Evolutionary conservation across 2,329 filamentous ascomycete species (phyloP).

Genomic region (Hypoxylon sp.): DNA sequence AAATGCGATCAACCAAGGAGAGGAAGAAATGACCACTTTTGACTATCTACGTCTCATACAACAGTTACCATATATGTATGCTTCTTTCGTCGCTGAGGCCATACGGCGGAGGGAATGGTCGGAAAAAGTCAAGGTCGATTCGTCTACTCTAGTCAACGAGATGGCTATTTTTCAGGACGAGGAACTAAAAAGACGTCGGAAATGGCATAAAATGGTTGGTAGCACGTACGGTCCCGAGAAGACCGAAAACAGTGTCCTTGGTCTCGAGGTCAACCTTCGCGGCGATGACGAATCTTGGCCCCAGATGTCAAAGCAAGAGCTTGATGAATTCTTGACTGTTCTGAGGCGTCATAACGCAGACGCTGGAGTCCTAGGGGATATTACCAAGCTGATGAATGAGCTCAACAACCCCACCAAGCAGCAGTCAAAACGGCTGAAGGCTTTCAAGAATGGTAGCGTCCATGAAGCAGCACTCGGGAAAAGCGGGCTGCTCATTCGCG

Average conservation of each 20-base stretch:
- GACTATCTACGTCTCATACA: slow-evolving; percentile 85
- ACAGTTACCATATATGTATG: slow-evolving; percentile 89
- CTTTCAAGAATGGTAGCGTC: slow-evolving; percentile 96
- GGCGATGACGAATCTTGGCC: slow-evolving; percentile 89
- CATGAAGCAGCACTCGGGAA: slow-evolving; percentile 91
- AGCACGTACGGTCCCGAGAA: slow-evolving; percentile 78
- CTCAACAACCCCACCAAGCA: slow-evolving; percentile 87
- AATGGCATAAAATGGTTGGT: slow-evolving; percentile 90
- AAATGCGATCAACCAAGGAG: slow-evolving; percentile 77
- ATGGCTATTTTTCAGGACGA: slow-evolving; percentile 94
- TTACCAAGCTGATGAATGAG: slow-evolving; percentile 83
- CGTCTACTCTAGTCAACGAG: slow-evolving; percentile 89
- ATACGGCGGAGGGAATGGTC: slow-evolving; percentile 90
- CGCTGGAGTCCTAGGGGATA: slow-evolving; percentile 76
- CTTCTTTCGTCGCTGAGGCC: slow-evolving; percentile 88
- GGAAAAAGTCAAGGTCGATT: slow-evolving; percentile 90
- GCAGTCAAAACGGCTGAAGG: slow-evolving; percentile 87
- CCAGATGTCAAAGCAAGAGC: slow-evolving; percentile 78
- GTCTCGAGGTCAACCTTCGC: slow-evolving; percentile 87
- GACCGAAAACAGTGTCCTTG: slow-evolving; percentile 78
- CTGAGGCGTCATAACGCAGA: slow-evolving; percentile 78
- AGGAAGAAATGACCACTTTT: slow-evolving; percentile 84
- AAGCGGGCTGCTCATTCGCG: slow-evolving; percentile 86
- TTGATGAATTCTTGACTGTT: slow-evolving; percentile 79
- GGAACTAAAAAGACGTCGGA: slow-evolving; percentile 87